phyloP scores from a whole-genome alignment of 1,284 basidiomycete species.

The Leucocoprinus gongylophorus region DNA sequence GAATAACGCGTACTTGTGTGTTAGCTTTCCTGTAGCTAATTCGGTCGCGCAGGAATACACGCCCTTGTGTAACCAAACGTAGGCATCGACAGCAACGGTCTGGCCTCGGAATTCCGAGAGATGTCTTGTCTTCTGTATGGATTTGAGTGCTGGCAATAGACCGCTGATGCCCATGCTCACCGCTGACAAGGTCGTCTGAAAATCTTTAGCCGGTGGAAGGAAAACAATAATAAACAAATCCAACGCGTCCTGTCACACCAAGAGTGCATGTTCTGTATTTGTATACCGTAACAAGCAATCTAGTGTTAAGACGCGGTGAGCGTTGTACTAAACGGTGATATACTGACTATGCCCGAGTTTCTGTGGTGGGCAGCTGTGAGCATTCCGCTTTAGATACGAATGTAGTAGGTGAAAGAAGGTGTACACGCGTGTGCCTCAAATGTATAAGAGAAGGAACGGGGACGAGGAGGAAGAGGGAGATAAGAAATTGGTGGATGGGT shows the following conservation, averaged over 20 bases:
- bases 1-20: constrained; percentile 59
- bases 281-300: too few relatives aligned
- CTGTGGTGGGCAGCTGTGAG: too few relatives aligned
- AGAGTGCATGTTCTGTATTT: too few relatives aligned
- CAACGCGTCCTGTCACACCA: constrained; percentile 1
- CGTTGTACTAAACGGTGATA: too few relatives aligned
- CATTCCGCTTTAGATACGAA: too few relatives aligned
- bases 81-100: constrained; percentile 80
- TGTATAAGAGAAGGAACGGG: too few relatives aligned
- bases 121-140: constrained; percentile 74
- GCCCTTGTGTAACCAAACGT: constrained; percentile 98
- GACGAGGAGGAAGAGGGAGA: too few relatives aligned
- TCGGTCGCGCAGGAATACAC: constrained; percentile 90
- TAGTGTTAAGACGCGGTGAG: too few relatives aligned
- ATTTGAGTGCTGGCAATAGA: constrained; percentile 88
- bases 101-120: constrained; percentile 79
- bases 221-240: constrained; percentile 6
- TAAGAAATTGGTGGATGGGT: too few relatives aligned
- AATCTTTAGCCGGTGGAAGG: not conserved
- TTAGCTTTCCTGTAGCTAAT: constrained; percentile 77
- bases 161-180: constrained; percentile 84
- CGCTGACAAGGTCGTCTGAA: not conserved
- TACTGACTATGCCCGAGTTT: too few relatives aligned
- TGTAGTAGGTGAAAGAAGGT: too few relatives aligned
- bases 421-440: too few relatives aligned